Conservation (phyloP, 2,329 filamentous ascomycete species). For the Fusarium napiforme region DNA sequence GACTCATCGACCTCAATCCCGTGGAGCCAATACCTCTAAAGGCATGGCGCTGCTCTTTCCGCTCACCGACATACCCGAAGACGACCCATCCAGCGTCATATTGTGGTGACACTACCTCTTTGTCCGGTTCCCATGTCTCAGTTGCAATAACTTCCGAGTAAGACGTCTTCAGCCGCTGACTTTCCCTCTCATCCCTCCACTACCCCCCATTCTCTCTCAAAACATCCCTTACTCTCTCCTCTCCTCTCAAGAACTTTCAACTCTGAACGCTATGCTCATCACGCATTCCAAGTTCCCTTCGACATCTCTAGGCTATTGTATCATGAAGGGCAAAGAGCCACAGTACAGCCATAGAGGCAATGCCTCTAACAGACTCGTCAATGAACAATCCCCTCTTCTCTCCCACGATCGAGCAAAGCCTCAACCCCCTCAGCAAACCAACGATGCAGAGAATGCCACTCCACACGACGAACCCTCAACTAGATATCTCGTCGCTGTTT, state of each 20-base stretch:
- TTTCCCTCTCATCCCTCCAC: too few relatives aligned
- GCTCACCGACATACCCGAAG: neutral
- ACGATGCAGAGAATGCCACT: neutral
- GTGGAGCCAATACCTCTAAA: fast-evolving
- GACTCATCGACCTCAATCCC: too few relatives aligned
- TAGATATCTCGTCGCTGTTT: neutral
- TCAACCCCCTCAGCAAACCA: neutral
- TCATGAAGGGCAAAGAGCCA: neutral
- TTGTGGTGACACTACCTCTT: neutral
- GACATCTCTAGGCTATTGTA: neutral
- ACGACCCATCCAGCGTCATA: neutral
- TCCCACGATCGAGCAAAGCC: neutral
- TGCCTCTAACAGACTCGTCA: neutral
- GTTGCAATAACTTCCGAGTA: neutral
- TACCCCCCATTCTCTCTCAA: too few relatives aligned
- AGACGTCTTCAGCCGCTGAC: fast-evolving
- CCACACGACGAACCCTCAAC: neutral
- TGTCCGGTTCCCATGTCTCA: neutral
- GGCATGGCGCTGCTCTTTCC: fast-evolving
- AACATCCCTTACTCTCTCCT: too few relatives aligned
- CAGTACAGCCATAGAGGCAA: fast-evolving
- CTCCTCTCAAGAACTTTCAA: too few relatives aligned
- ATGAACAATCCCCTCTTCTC: neutral
- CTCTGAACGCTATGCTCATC: neutral
- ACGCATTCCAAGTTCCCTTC: neutral